These are phyloP conservation scores for Madurella fahalii DNA, from an alignment of 2,329 filamentous ascomycete genomes.

Conservation along the genomic window DNA sequence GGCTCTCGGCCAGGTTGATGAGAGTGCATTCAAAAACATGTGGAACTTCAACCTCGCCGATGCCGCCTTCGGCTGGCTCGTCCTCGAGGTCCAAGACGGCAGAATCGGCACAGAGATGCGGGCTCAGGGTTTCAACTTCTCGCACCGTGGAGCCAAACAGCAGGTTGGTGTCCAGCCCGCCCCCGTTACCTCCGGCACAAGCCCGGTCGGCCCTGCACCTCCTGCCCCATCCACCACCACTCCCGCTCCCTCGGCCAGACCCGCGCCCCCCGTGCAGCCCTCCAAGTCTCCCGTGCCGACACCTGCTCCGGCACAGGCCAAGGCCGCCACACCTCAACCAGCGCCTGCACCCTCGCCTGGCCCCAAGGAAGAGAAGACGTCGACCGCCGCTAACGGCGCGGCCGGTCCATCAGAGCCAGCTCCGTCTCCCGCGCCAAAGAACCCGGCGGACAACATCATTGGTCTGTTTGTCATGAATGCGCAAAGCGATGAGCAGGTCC, in stretches of 20 bases:
- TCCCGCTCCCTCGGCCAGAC: slow-evolving; percentile 29
- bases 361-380: slow-evolving; percentile 58
- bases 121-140: slow-evolving; percentile 98
- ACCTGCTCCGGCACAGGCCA: slow-evolving; percentile 35
- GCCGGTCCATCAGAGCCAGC: slow-evolving; percentile 49
- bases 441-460: slow-evolving; percentile 61
- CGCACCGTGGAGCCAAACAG: slow-evolving; percentile 86
- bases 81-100: slow-evolving; percentile 90
- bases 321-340: slow-evolving; percentile 49
- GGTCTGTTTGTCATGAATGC: slow-evolving; percentile 89
- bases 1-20: slow-evolving; percentile 84
- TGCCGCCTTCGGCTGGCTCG: slow-evolving; percentile 93
- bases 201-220: slow-evolving; percentile 31
- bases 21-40: slow-evolving; percentile 99
- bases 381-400: slow-evolving; percentile 49
- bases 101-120: slow-evolving; percentile 98
- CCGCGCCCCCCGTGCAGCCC: slow-evolving; percentile 37
- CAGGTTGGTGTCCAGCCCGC: slow-evolving; percentile 38
- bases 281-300: slow-evolving; percentile 41
- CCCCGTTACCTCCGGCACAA: slow-evolving; percentile 34
- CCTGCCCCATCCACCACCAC: slow-evolving; percentile 29
- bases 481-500: slow-evolving; percentile 75
- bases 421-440: slow-evolving; percentile 58
- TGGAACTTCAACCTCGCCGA: slow-evolving; percentile 99
- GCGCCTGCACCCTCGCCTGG: slow-evolving; percentile 35